Conservation (phyloP, 2,329 filamentous ascomycete genomes). For the Penicillium polonicum region DNA sequence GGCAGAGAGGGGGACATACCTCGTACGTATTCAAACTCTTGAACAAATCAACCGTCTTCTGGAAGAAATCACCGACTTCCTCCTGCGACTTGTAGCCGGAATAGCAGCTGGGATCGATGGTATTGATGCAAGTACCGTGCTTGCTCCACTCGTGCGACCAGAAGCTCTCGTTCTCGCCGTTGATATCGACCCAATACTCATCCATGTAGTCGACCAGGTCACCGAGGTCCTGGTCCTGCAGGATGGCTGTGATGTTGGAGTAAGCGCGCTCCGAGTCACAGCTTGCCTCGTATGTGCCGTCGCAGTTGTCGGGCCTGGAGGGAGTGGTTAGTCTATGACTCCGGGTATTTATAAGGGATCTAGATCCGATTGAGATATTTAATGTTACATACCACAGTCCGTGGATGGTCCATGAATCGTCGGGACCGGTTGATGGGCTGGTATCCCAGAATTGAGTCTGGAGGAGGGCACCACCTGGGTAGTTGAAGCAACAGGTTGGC, state of each 20-base stretch:
- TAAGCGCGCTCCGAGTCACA: conserved; percentile 57
- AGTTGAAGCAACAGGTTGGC: conserved; percentile 59
- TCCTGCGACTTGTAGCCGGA: conserved; percentile 53
- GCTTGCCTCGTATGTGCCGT: conserved; percentile 56
- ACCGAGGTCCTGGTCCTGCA: conserved; percentile 50
- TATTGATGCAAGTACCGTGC: conserved; percentile 70
- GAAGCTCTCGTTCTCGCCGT: conserved; percentile 56
- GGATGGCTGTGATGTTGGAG: conserved; percentile 57
- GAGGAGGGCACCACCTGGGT: conserved; percentile 57
- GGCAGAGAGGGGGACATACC: conserved; percentile 24
- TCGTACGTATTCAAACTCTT: conserved; percentile 56
- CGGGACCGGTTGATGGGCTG: conserved; percentile 53
- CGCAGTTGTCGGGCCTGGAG: conserved; percentile 52
- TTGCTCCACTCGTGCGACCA: conserved; percentile 73
- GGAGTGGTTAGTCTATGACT: background rate
- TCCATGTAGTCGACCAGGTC: conserved; percentile 58
- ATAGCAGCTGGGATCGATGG: conserved; percentile 65
- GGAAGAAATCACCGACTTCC: conserved; percentile 60
- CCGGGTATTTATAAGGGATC: background rate
- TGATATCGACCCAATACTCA: conserved; percentile 60
- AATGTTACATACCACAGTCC: conserved; percentile 50
- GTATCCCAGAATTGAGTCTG: conserved; percentile 63
- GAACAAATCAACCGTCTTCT: conserved; percentile 56
- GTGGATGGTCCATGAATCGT: conserved; percentile 59
- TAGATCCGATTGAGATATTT: background rate